phyloP scores from a whole-genome alignment of 106 monocot species.

The Hemerocallis citrina region DNA sequence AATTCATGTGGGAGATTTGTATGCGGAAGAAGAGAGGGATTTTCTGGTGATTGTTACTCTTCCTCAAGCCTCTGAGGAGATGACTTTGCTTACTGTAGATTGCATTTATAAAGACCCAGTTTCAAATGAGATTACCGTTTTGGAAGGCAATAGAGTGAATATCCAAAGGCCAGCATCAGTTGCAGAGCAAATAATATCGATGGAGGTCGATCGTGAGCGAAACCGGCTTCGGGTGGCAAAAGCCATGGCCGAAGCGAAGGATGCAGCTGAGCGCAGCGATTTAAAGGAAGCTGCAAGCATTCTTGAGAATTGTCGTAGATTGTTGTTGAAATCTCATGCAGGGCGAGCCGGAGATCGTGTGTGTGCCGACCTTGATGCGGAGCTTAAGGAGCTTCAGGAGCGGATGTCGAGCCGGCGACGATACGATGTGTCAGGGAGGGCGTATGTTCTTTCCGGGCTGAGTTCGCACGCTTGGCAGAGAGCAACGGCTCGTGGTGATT shows the following conservation, averaged over 20 bases:
- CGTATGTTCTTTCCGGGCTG: constrained; percentile 26
- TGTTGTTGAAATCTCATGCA: constrained; percentile 9
- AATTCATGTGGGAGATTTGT: constrained; percentile 38
- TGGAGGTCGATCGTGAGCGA: constrained; percentile 32
- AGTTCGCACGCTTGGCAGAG: constrained; percentile 33
- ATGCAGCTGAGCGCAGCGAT: constrained; percentile 27
- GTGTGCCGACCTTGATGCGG: constrained; percentile 14
- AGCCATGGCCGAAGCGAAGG: constrained; percentile 27
- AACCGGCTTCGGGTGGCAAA: constrained; percentile 27
- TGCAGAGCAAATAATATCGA: background rate
- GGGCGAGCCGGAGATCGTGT: constrained; percentile 8
- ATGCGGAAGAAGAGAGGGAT: constrained; percentile 56
- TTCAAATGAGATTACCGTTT: constrained; percentile 12
- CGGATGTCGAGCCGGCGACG: constrained; percentile 18
- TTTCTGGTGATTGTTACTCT: constrained; percentile 30
- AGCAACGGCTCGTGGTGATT: constrained; percentile 24
- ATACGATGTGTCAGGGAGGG: constrained; percentile 24
- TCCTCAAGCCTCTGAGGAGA: constrained; percentile 9
- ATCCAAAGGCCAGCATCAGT: constrained; percentile 18
- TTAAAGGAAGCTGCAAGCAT: constrained; percentile 18
- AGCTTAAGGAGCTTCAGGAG: constrained; percentile 31
- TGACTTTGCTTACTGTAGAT: constrained; percentile 15
- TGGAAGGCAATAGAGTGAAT: constrained; percentile 5
- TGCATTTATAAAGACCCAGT: constrained; percentile 24
- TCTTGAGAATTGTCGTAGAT: constrained; percentile 19